A percentile compares a stretch with the other conserved stretches of the same genome.
Evolutionary conservation across 345 rosid genomes (phyloP).

Genomic region (Microthlaspi erraticum): DNA sequence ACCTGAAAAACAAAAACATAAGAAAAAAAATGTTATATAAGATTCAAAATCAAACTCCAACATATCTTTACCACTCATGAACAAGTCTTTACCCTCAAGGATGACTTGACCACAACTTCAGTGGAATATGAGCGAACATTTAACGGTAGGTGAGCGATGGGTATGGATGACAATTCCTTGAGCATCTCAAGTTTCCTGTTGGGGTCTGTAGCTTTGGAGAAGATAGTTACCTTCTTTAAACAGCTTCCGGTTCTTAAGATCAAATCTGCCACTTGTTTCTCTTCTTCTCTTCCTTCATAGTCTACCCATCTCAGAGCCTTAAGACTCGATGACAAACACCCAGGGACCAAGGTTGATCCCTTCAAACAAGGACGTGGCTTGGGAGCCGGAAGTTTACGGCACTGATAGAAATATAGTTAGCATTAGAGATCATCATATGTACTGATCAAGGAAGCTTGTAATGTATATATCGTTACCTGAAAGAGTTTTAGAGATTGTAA

Average conservation of each 20-base stretch:
- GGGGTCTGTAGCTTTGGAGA: not conserved
- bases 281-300: conserved; percentile 9
- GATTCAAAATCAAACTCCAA: too few species aligned
- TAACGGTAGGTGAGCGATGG: conserved; percentile 8
- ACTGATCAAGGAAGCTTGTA: not conserved
- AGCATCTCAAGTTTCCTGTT: conserved; percentile 8
- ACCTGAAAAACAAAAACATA: too few species aligned
- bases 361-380: not conserved
- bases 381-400: too few species aligned
- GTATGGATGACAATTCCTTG: not conserved
- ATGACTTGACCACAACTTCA: not conserved
- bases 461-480: not conserved
- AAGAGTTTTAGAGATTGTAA: too few species aligned
- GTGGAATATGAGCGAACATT: not conserved
- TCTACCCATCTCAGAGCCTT: conserved; percentile 6
- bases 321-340: conserved; percentile 5
- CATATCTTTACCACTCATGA: too few species aligned
- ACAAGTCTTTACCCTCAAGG: not conserved
- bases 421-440: too few species aligned
- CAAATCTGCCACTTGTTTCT: not conserved
- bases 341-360: conserved; percentile 1
- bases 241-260: not conserved
- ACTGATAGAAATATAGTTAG: too few species aligned
- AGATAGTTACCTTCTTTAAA: not conserved
- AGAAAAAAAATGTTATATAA: too few species aligned